Conservation (phyloP, 176 grass and related monocot genomes). For the Eleusine coracana region DNA sequence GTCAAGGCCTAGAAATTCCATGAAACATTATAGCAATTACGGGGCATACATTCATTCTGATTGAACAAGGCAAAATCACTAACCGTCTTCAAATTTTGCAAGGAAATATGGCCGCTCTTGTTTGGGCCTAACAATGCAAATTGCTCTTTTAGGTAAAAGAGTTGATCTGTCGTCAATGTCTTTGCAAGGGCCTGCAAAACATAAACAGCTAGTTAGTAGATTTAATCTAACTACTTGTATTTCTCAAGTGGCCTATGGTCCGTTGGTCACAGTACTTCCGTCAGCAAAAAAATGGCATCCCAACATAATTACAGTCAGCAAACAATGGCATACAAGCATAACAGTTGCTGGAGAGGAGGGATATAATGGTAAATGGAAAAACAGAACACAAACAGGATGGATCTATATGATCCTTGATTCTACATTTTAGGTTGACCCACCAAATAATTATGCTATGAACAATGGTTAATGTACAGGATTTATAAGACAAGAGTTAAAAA, state of each 20-base stretch:
- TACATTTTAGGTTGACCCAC: neutral
- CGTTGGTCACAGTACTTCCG: neutral
- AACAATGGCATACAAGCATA: conserved; percentile 7
- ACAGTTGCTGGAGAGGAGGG: neutral
- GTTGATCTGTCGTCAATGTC: conserved; percentile 62
- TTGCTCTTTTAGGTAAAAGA: conserved; percentile 67
- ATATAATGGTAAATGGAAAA: neutral
- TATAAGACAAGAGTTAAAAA: neutral
- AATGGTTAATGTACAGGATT: neutral
- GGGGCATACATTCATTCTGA: neutral
- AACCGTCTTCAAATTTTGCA: conserved; percentile 73
- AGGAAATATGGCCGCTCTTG: conserved; percentile 60
- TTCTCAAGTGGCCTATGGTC: neutral
- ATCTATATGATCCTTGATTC: conserved; percentile 7
- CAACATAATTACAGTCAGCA: conserved; percentile 13
- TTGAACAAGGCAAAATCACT: conserved; percentile 22
- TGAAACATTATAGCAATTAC: conserved; percentile 12
- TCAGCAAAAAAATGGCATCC: conserved; percentile 19
- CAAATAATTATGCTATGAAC: neutral
- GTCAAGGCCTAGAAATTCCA: conserved; percentile 51
- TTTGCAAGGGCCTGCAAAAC: conserved; percentile 72
- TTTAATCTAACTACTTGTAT: neutral
- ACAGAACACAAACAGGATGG: conserved; percentile 1
- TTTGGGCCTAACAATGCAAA: conserved; percentile 63
- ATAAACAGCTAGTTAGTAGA: conserved; percentile 22